These are phyloP conservation scores for Calonectria pauciramosa DNA, from an alignment of 2,329 filamentous ascomycete species.

Conservation along the genomic window DNA sequence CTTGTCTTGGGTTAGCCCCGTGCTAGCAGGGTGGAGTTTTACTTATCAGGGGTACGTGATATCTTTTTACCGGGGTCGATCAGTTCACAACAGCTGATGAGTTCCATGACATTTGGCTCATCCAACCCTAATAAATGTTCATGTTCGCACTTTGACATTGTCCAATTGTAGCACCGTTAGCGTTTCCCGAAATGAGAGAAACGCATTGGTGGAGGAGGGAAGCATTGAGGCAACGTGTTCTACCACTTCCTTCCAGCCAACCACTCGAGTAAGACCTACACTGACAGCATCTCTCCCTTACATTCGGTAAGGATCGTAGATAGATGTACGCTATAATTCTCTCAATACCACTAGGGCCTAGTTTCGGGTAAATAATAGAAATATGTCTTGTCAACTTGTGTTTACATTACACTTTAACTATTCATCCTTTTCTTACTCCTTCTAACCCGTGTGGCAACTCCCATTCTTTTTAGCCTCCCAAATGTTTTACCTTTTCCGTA, in stretches of 20 bases:
- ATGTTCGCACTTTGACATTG: not conserved
- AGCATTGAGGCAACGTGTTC: not conserved
- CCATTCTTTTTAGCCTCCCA: slow-evolving; percentile 1
- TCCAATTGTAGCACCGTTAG: no score
- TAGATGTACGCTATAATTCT: not conserved
- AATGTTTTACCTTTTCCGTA: slow-evolving; percentile 2
- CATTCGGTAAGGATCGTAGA: not conserved
- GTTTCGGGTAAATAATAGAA: not conserved
- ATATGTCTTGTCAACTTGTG: not conserved
- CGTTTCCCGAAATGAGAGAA: no score
- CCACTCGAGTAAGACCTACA: not conserved
- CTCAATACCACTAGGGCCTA: not conserved
- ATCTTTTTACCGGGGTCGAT: slow-evolving; percentile 35
- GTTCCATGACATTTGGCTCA: not conserved
- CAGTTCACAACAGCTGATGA: not conserved
- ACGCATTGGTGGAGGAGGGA: no score
- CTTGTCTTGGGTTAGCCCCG: slow-evolving; percentile 45
- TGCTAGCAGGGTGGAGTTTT: slow-evolving; percentile 32
- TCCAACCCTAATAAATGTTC: not conserved
- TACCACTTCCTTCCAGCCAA: not conserved
- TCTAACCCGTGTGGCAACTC: not conserved
- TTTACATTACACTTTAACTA: slow-evolving; percentile 7
- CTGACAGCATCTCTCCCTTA: not conserved
- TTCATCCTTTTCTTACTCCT: slow-evolving; percentile 11
- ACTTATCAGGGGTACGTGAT: slow-evolving; percentile 31